phyloP scores from a whole-genome alignment of 2,329 filamentous ascomycete species.

The Nigrospora sphaerica region DNA sequence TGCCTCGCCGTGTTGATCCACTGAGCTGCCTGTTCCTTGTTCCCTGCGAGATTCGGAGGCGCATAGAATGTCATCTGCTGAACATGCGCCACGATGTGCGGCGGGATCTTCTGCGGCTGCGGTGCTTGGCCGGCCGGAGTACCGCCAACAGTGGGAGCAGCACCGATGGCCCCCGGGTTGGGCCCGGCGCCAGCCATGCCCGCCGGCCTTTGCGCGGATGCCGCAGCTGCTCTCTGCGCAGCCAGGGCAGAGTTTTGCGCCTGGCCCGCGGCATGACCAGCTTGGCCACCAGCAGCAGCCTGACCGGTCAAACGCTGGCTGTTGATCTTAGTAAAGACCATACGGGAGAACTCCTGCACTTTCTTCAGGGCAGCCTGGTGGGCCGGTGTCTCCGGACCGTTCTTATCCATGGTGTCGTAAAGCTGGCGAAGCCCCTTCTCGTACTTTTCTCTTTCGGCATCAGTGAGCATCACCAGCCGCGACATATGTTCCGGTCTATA shows the following conservation, averaged over 20 bases:
- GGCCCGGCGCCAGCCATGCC: neutral
- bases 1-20: conserved; percentile 11
- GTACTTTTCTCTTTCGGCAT: conserved; percentile 52
- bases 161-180: neutral
- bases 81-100: conserved; percentile 15
- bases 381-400: conserved; percentile 34
- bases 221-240: neutral
- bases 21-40: conserved; percentile 12
- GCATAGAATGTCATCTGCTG: conserved; percentile 14
- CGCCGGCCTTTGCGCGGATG: neutral
- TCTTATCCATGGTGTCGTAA: conserved; percentile 43
- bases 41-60: neutral
- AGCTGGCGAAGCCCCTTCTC: conserved; percentile 47
- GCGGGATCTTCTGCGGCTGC: conserved; percentile 8
- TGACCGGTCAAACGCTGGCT: conserved; percentile 21
- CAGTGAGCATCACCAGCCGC: conserved; percentile 38
- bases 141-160: neutral
- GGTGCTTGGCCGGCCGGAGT: conserved; percentile 2
- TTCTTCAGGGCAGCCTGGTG: conserved; percentile 48
- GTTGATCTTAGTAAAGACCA: conserved; percentile 43
- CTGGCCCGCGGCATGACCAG: conserved; percentile 20
- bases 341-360: conserved; percentile 53
- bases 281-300: conserved; percentile 13
- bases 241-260: neutral
- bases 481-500: conserved; percentile 47